A percentile compares a stretch with the other conserved stretches of the same genome.
These are phyloP conservation scores for Cylindrotheca closterium DNA, from an alignment of 108 stramenopile species.

Conservation along the genomic window DNA sequence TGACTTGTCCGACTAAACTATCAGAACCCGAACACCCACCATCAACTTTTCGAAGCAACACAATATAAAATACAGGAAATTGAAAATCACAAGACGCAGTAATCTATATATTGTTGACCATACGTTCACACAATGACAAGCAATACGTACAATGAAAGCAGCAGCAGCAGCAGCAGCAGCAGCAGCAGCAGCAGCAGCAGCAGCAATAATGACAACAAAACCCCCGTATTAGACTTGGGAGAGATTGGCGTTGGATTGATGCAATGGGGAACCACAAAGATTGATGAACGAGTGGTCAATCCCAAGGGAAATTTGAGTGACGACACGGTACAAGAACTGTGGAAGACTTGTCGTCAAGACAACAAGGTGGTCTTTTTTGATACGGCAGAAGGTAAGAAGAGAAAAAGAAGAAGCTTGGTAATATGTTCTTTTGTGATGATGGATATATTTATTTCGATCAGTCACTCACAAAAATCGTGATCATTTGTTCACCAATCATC, in stretches of 20 bases:
- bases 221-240: conserved; percentile 5
- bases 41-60: too few species aligned
- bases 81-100: too few species aligned
- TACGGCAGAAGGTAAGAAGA: conserved; percentile 59
- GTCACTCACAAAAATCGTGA: neutral
- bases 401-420: neutral
- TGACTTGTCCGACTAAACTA: too few species aligned
- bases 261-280: conserved; percentile 65
- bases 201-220: neutral
- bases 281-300: conserved; percentile 56
- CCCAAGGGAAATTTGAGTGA: conserved; percentile 33
- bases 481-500: neutral
- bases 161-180: conserved; percentile 1
- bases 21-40: too few species aligned
- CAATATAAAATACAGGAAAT: too few species aligned
- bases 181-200: neutral
- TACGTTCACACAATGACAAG: too few species aligned
- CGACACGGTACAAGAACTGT: conserved; percentile 10
- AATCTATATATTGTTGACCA: too few species aligned
- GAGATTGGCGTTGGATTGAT: conserved; percentile 21
- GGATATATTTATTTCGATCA: neutral
- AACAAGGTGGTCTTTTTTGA: conserved; percentile 46
- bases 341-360: conserved; percentile 18
- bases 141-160: neutral
- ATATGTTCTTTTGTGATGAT: neutral